Conservation (phyloP, 2,329 filamentous ascomycete genomes). For the Claviceps citrina region DNA sequence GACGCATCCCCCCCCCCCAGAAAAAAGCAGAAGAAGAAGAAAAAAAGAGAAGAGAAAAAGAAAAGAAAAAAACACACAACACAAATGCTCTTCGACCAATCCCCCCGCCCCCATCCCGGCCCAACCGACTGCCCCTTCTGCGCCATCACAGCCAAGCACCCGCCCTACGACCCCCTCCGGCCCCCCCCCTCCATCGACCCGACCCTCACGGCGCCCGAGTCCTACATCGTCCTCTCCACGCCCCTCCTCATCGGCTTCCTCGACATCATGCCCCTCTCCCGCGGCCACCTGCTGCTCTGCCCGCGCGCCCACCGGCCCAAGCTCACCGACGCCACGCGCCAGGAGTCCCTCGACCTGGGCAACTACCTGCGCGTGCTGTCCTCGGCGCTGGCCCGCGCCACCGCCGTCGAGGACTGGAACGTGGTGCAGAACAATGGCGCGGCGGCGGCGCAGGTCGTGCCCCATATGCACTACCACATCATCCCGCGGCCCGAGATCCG, state of each 20-base stretch:
- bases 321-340: slow-evolving; percentile 50
- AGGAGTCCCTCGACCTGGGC: slow-evolving; percentile 53
- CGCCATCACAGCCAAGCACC: slow-evolving; percentile 36
- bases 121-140: slow-evolving; percentile 44
- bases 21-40: too few relatives aligned
- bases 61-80: not conserved
- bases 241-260: slow-evolving; percentile 70
- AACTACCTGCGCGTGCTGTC: slow-evolving; percentile 56
- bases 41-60: not conserved
- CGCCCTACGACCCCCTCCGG: slow-evolving; percentile 27
- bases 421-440: slow-evolving; percentile 91
- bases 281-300: slow-evolving; percentile 70
- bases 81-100: slow-evolving; percentile 26
- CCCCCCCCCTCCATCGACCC: slow-evolving; percentile 25
- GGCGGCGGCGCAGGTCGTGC: slow-evolving; percentile 79
- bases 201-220: slow-evolving; percentile 25
- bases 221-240: slow-evolving; percentile 62
- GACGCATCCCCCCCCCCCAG: too few relatives aligned
- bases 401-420: slow-evolving; percentile 75
- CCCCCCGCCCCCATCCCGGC: slow-evolving; percentile 14
- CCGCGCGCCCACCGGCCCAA: slow-evolving; percentile 65
- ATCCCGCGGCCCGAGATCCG: slow-evolving; percentile 66
- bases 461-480: slow-evolving; percentile 87
- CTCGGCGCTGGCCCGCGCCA: slow-evolving; percentile 50
- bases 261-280: slow-evolving; percentile 78